Base-by-base conservation (phyloP, 2,329 filamentous ascomycete species). In the Orbilia brochopaga region DNA sequence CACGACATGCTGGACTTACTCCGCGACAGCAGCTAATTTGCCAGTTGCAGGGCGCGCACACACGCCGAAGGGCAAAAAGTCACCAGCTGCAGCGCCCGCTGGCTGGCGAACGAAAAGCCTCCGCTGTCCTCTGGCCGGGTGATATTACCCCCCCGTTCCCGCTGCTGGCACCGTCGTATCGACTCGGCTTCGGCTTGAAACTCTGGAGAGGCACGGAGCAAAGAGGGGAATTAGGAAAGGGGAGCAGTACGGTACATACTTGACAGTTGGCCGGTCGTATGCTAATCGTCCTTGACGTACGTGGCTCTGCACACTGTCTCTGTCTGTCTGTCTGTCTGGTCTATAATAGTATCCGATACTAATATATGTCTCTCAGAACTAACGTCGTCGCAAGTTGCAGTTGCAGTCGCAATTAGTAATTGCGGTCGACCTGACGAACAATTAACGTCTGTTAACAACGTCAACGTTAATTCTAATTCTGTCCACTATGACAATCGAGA, bases 11-110 rank as follows among this genome's bases (percentile, higher is more conserved):
- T 65, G 67, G 67, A 72, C 67, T 72, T 72, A 59, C 67, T 60
- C 67, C 67, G 67, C 65, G 23, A 72, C 48, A 17, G 51, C 42
- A 42, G 13, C 55, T 40, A 72, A 60, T 64, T 72, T 72, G 58
- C 58, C 60, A 58, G 64, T 63, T 60, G 27, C 42, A 72, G 56
- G 55, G 67, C 60, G 51, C 64, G 67, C 67, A 72, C 67, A 59
- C 59, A 65, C 55, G 67, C 67, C 67, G 67, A 72, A 65, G 60
- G 60, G 55, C 55, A 72, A 61, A 53, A 48, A 19, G 27, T 32
- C 27, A 32, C 27, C 27, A 32, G 27, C 40, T 40, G 32, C 24
- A 23, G 55, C 35, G 21, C 51, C n/a, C 54, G 56, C 42, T 50
- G 48, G 42, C 42, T 54, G 56, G 46, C 30, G 46, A 42, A 44